A percentile compares a stretch with the other conserved stretches of the same genome.
phyloP scores from a whole-genome alignment of 1,139 yeast species.

The Taiozyma sp. region DNA sequence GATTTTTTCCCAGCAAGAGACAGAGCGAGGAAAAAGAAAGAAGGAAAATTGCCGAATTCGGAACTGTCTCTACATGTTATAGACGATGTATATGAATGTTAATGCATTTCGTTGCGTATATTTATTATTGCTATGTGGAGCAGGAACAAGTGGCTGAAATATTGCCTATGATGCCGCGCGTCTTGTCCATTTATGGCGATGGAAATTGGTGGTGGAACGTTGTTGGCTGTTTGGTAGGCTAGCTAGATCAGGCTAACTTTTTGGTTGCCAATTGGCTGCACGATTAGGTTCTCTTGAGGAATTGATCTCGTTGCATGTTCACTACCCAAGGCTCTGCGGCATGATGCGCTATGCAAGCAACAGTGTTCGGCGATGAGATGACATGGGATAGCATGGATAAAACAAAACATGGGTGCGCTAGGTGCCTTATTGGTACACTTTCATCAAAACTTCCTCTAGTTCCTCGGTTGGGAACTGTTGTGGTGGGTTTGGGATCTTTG shows the following conservation, averaged over 20 bases:
- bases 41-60: not conserved
- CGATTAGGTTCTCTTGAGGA: not conserved
- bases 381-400: not conserved
- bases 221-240: not conserved
- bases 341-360: not conserved
- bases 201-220: not conserved
- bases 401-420: too few relatives aligned
- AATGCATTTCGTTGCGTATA: not conserved
- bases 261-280: not conserved
- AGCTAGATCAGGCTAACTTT: not conserved
- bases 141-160: not conserved
- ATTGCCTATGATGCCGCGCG: too few relatives aligned
- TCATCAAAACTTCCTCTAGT: constrained; percentile 16
- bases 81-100: not conserved
- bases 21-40: not conserved
- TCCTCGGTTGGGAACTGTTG: constrained; percentile 20
- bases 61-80: not conserved
- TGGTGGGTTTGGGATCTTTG: constrained; percentile 24
- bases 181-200: not conserved
- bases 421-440: constrained; percentile 9
- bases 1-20: not conserved
- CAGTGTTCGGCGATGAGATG: not conserved
- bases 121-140: not conserved
- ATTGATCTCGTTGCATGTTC: not conserved
- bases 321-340: not conserved